These are phyloP conservation scores for Afroboletus lepidellus DNA, from an alignment of 1,284 basidiomycete species.

Conservation along the genomic window DNA sequence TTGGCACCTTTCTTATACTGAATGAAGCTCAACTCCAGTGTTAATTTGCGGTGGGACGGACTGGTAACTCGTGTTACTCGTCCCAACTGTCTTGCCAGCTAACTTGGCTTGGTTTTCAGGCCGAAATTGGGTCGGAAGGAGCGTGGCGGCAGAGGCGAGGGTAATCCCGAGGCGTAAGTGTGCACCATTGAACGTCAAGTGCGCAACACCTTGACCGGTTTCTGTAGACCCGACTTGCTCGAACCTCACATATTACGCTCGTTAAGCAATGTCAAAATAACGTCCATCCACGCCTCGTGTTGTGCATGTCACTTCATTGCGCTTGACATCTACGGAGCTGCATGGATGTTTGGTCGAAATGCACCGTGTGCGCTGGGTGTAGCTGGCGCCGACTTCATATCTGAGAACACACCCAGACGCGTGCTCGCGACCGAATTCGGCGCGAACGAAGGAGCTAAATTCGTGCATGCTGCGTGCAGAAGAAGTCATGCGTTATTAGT, in stretches of 20 bases:
- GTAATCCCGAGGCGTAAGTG: conserved; percentile 42
- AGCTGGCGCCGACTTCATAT: conserved; percentile 53
- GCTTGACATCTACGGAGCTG: conserved; percentile 73
- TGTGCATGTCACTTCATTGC: conserved; percentile 73
- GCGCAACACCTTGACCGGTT: background rate
- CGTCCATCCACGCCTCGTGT: conserved; percentile 72
- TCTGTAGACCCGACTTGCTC: conserved; percentile 65
- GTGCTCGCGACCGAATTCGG: conserved; percentile 64
- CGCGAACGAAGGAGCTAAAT: conserved; percentile 57
- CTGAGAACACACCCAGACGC: conserved; percentile 69
- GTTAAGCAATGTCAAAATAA: conserved; percentile 74
- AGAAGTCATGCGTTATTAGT: conserved; percentile 82
- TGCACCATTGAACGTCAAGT: conserved; percentile 6
- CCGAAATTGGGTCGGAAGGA: conserved; percentile 66
- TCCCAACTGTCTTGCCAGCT: conserved; percentile 12
- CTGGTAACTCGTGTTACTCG: conserved; percentile 47
- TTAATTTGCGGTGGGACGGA: conserved; percentile 83
- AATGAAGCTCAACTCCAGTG: conserved; percentile 46
- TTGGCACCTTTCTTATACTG: conserved; percentile 15
- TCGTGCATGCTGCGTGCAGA: conserved; percentile 82
- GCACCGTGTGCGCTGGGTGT: conserved; percentile 59
- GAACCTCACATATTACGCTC: conserved; percentile 88
- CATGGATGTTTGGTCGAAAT: conserved; percentile 87
- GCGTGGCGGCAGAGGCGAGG: conserved; percentile 45
- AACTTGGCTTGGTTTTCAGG: conserved; percentile 40